Conservation (phyloP, 2,329 filamentous ascomycete genomes). For the Trichoderma koningiopsis region DNA sequence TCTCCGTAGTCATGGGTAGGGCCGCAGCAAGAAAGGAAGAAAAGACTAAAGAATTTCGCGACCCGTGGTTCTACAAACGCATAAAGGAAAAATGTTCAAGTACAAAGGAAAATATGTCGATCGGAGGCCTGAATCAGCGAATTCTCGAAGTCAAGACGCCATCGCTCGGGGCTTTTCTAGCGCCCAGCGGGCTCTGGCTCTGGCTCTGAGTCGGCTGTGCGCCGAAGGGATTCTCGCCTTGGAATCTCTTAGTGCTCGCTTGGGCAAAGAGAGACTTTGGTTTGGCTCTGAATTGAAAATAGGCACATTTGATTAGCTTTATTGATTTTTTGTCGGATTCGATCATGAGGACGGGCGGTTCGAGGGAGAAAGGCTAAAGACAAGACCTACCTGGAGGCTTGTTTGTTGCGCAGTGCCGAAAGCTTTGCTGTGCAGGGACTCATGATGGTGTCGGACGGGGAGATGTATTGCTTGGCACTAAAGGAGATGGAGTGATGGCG, state of each 20-base stretch:
- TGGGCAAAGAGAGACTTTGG: slow-evolving; percentile 70
- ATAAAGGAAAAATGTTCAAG: not conserved
- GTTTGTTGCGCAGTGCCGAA: slow-evolving; percentile 76
- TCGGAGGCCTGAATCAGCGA: slow-evolving; percentile 14
- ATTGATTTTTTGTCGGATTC: not conserved
- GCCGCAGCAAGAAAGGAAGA: not conserved
- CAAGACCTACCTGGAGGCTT: slow-evolving; percentile 69
- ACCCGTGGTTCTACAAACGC: slow-evolving; percentile 1
- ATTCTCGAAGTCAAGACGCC: slow-evolving; percentile 22
- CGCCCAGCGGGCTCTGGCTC: slow-evolving; percentile 47
- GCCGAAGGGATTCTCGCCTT: slow-evolving; percentile 40
- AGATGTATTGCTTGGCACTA: slow-evolving; percentile 65
- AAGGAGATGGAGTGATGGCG: not conserved
- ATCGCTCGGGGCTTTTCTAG: slow-evolving; percentile 35
- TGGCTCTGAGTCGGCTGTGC: slow-evolving; percentile 40
- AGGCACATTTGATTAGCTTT: slow-evolving; percentile 12
- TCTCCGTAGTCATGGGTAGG: not conserved
- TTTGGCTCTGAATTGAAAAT: slow-evolving; percentile 53
- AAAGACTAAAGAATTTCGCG: not conserved
- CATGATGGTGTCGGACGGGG: slow-evolving; percentile 87
- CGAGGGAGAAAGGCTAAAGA: not conserved
- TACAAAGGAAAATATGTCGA: not conserved
- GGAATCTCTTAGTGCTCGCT: slow-evolving; percentile 64
- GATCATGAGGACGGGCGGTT: not conserved
- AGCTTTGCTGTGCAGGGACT: slow-evolving; percentile 84